phyloP scores from a whole-genome alignment of 2,329 filamentous ascomycete species.

The Orbilia javanica region DNA sequence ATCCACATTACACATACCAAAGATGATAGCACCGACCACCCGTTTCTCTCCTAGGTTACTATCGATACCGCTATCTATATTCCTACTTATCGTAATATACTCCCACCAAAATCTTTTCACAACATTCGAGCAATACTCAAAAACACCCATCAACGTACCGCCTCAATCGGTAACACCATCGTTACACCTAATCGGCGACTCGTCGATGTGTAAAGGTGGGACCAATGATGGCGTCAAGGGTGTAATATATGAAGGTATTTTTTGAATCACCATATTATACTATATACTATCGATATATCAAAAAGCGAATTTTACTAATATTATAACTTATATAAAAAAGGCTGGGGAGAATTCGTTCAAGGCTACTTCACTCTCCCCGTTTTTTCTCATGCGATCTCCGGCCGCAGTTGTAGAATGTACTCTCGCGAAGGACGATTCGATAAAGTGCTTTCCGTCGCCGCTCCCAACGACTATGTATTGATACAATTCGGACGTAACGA shows the following conservation, averaged over 20 bases:
- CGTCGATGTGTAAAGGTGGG: constrained; percentile 44
- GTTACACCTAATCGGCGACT: constrained; percentile 37
- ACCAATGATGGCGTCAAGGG: constrained; percentile 39
- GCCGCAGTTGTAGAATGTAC: constrained; percentile 40
- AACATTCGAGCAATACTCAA: neutral
- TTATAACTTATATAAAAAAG: constrained; percentile 1
- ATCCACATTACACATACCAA: no score
- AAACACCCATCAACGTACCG: neutral
- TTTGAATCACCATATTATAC: no score
- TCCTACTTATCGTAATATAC: neutral
- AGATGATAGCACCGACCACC: neutral
- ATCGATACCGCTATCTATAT: neutral
- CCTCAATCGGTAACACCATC: neutral
- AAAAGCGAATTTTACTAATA: neutral
- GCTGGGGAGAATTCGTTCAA: constrained; percentile 37
- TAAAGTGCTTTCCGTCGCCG: neutral
- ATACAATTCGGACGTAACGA: constrained; percentile 50
- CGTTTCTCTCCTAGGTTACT: neutral
- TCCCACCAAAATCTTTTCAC: constrained; percentile 1
- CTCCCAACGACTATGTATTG: constrained; percentile 21
- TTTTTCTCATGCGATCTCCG: constrained; percentile 22
- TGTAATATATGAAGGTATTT: constrained; percentile 37
- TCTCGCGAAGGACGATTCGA: constrained; percentile 32
- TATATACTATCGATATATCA: no score
- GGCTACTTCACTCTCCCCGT: constrained; percentile 23